Evolutionary conservation across 306 rosid species (phyloP).

Genomic region (Oxytropis ochrocephala): DNA sequence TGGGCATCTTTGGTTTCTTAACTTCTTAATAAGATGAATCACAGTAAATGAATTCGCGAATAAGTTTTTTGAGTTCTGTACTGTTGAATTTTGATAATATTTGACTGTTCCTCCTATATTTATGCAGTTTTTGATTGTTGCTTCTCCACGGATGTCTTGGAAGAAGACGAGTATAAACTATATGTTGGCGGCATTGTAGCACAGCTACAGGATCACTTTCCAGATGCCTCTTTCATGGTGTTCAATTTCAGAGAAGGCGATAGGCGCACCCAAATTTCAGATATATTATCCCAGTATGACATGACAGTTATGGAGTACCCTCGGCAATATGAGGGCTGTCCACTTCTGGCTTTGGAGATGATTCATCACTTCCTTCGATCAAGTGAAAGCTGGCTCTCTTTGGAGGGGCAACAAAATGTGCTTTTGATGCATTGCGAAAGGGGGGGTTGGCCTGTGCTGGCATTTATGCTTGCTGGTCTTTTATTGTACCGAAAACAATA

Average conservation of each 20-base stretch:
- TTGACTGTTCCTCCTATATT: conserved; percentile 9
- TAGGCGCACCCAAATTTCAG: conserved; percentile 73
- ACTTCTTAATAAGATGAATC: background rate
- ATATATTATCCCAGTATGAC: conserved; percentile 75
- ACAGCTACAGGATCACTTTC: conserved; percentile 82
- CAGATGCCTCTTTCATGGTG: conserved; percentile 96
- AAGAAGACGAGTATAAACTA: conserved; percentile 81
- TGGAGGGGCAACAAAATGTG: conserved; percentile 93
- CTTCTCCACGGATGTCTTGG: conserved; percentile 88
- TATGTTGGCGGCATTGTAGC: conserved; percentile 81
- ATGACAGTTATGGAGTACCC: conserved; percentile 99
- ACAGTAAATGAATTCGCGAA: background rate
- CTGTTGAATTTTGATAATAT: background rate
- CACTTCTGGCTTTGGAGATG: conserved; percentile 88
- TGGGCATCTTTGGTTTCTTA: conserved; percentile 6
- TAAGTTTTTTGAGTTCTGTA: conserved; percentile 4
- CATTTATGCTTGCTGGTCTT: conserved; percentile 95
- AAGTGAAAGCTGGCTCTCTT: conserved; percentile 94
- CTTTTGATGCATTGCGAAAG: conserved; percentile 94
- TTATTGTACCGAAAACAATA: conserved; percentile 79
- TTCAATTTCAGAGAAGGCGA: conserved; percentile 96
- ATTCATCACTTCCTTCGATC: conserved; percentile 93
- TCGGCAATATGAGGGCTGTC: conserved; percentile 83
- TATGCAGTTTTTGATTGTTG: conserved; percentile 93
- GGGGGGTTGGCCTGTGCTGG: conserved; percentile 98